phyloP scores from a whole-genome alignment of 164 flowering plant genomes.

The Sedum album region DNA sequence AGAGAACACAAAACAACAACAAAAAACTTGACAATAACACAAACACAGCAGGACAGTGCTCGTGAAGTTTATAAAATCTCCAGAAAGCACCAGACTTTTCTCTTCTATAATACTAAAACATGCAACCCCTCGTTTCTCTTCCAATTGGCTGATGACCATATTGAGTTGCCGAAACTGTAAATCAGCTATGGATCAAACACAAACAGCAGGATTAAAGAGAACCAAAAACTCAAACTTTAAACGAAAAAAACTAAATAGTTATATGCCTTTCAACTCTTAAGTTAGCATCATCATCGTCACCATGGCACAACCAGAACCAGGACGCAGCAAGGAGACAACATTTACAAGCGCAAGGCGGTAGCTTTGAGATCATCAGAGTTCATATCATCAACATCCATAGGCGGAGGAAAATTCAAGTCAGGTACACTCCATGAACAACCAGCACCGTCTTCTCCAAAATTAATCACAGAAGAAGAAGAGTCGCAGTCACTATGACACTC shows the following conservation, averaged over 20 bases:
- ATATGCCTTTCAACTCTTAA: neutral
- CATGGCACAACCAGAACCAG: constrained; percentile 7
- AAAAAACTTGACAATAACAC: neutral
- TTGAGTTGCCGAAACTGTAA: neutral
- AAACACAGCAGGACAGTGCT: neutral
- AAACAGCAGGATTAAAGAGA: neutral
- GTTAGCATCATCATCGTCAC: neutral
- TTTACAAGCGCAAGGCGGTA: constrained; percentile 8
- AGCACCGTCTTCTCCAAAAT: constrained; percentile 18
- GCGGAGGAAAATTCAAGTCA: constrained; percentile 53
- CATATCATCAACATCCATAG: neutral
- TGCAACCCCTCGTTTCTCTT: neutral
- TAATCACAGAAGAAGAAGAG: constrained; percentile 45
- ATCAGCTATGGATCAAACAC: neutral
- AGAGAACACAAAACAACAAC: neutral
- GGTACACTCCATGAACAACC: constrained; percentile 13
- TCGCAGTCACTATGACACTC: constrained; percentile 49
- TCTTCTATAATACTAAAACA: neutral
- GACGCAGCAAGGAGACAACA: neutral
- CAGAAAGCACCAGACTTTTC: constrained; percentile 1
- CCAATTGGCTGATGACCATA: neutral
- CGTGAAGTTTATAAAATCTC: constrained; percentile 2
- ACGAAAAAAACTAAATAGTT: neutral
- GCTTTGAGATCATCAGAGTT: constrained; percentile 8
- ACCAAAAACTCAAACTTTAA: neutral